Conservation (phyloP, 2,329 filamentous ascomycete species). For the Dryadomyces quercus-mongolicae region DNA sequence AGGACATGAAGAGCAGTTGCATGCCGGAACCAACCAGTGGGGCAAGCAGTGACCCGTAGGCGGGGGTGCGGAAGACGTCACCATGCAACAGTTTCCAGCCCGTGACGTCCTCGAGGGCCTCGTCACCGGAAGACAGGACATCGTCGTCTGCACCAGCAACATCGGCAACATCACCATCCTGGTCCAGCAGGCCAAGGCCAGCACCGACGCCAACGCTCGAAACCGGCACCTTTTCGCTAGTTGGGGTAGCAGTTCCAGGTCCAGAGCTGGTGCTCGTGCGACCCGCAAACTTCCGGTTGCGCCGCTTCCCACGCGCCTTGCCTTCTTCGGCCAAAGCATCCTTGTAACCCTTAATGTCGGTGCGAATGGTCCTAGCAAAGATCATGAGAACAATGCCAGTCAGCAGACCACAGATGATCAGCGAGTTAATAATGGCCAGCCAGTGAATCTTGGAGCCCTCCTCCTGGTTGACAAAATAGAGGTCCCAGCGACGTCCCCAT, state of each 20-base stretch:
- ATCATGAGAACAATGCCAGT: constrained; percentile 74
- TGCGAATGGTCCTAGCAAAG: constrained; percentile 62
- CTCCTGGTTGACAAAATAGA: constrained; percentile 82
- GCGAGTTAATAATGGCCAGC: constrained; percentile 77
- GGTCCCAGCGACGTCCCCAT: constrained; percentile 76
- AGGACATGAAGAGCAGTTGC: constrained; percentile 73
- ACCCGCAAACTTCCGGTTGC: constrained; percentile 23
- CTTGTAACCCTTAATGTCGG: constrained; percentile 65
- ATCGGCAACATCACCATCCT: constrained; percentile 16
- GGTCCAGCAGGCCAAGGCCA: constrained; percentile 38
- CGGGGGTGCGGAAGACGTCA: constrained; percentile 73
- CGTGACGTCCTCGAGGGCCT: constrained; percentile 64
- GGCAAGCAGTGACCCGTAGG: constrained; percentile 59
- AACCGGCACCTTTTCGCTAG: constrained; percentile 33
- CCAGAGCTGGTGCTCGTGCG: constrained; percentile 14
- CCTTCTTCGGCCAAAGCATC: constrained; percentile 56
- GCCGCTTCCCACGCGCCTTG: constrained; percentile 42
- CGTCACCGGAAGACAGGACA: constrained; percentile 51
- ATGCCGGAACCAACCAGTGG: constrained; percentile 76
- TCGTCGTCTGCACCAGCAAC: constrained; percentile 31
- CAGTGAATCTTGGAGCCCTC: constrained; percentile 75
- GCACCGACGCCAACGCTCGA: constrained; percentile 13
- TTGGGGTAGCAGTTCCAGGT: constrained; percentile 23
- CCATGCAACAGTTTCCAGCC: constrained; percentile 83
- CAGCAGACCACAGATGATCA: constrained; percentile 70